Evolutionary conservation across 495 filamentous ascomycete genomes (phyloP).

Genomic region (Neurospora sp.): DNA sequence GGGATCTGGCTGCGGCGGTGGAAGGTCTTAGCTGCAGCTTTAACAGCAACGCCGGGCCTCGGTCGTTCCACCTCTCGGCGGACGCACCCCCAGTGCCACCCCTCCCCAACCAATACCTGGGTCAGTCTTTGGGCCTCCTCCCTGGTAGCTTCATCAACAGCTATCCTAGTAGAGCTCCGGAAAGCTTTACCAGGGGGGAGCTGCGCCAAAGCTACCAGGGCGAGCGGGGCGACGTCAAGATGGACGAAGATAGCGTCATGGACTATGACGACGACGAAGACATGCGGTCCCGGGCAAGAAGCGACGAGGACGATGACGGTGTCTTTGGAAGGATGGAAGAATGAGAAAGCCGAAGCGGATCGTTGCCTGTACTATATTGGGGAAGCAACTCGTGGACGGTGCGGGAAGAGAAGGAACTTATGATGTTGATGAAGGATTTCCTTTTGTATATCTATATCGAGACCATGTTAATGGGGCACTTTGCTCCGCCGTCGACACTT

Average conservation of each 20-base stretch:
- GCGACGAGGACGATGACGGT: conserved; percentile 88
- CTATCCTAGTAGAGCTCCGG: conserved; percentile 40
- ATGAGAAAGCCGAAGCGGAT: conserved; percentile 29
- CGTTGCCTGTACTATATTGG: conserved; percentile 1
- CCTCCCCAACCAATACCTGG: conserved; percentile 59
- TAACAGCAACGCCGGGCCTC: conserved; percentile 54
- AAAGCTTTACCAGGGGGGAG: conserved; percentile 41
- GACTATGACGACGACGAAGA: conserved; percentile 71
- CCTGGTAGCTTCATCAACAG: conserved; percentile 38
- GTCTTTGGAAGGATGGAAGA: conserved; percentile 96
- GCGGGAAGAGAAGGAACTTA: conserved; percentile 7
- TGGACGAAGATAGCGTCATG: conserved; percentile 57
- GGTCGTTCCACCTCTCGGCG: conserved; percentile 56
- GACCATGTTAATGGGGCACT: conserved; percentile 30
- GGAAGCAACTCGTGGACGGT: not conserved
- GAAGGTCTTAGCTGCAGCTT: conserved; percentile 86
- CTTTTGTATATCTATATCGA: conserved; percentile 41
- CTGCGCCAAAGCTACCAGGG: conserved; percentile 11
- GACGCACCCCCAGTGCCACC: conserved; percentile 84
- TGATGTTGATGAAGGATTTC: conserved; percentile 24
- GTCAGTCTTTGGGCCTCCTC: conserved; percentile 25
- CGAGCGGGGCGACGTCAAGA: conserved; percentile 47
- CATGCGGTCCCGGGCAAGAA: conserved; percentile 47
- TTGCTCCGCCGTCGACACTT: conserved; percentile 46
- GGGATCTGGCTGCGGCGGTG: conserved; percentile 78